phyloP scores from a whole-genome alignment of 2,329 filamentous ascomycete genomes.

The Gyromitra esculenta region DNA sequence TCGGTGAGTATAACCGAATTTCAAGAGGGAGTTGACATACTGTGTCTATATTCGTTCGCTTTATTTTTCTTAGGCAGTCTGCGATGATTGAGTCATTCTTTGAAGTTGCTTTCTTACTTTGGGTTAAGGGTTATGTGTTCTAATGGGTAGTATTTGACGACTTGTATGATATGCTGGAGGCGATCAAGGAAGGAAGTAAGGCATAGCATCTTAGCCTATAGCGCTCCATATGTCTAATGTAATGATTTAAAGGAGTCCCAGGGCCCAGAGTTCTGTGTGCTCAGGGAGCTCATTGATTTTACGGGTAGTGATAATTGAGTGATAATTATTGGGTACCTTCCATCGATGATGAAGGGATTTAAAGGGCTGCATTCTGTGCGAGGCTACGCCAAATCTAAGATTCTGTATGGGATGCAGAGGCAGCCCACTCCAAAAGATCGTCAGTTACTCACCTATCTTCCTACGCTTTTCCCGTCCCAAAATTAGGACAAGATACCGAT shows the following conservation, averaged over 20 bases:
- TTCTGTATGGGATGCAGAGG: background rate
- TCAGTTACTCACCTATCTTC: no score
- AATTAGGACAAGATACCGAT: background rate
- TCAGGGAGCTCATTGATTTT: background rate
- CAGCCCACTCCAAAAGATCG: background rate
- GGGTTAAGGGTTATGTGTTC: background rate
- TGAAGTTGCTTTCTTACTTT: background rate
- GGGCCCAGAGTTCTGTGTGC: background rate
- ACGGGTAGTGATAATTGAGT: background rate
- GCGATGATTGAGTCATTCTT: constrained; percentile 18
- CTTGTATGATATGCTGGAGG: constrained; percentile 22
- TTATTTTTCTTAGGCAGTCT: background rate
- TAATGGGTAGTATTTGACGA: constrained; percentile 6
- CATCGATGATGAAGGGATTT: background rate
- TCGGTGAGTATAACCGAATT: background rate
- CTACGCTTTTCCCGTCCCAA: no score
- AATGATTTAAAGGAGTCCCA: background rate
- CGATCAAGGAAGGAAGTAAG: background rate
- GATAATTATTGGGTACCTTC: background rate
- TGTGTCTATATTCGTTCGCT: background rate
- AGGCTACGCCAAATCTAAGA: background rate
- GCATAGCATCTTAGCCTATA: constrained; percentile 3
- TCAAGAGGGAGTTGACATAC: no score
- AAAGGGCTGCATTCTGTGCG: background rate
- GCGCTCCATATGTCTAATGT: constrained; percentile 15